Evolutionary conservation across 805 yeast genomes (phyloP), one percentile per base, ranked within the genome.

Genomic region (Candida golubevii): DNA sequence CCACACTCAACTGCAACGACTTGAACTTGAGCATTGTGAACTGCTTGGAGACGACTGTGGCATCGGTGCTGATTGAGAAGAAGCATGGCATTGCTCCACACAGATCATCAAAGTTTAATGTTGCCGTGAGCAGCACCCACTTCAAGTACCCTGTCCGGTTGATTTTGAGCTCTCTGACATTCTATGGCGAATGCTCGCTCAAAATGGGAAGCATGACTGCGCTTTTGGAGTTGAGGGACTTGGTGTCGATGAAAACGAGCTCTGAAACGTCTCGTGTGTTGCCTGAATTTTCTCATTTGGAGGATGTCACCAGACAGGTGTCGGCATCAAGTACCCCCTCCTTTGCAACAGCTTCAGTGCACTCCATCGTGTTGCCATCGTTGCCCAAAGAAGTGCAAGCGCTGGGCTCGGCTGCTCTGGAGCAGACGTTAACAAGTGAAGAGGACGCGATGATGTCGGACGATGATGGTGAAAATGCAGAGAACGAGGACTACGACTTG

Each of bases 91-190:
- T 70, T 35, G 46, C 55, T 9, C 63, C 73, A 7, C 58, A 58
- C 2, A 60, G 61, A 42, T 46, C 53, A 7, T 54, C 62, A 8
- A 69, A 62, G 38, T 68, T 69, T 49, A 68, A 69, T 39, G 57
- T 70, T 39, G 49, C 58, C 4, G 49, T 68, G 34, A 57, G 54
- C 36, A 56, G 56, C 43, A 60, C 64, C 18, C 68, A 67, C 42
- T 54, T 62, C 42, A 63, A 64, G 45, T 59, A 54, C 42, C 72
- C 73, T 7, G 65, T 67, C 52, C 55, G 54, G 39, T 49, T 69
- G 6, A 45, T 54, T 7, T 51, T 68, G 53, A 50, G 42, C 34
- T 65, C 60, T 43, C 59, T 47, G 1, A 33, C 44, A 7, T 35
- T 45, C 26, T 32, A 35, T 15, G 66, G 62, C 8, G 46, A 41